Evolutionary conservation across 768 basidiomycete genomes (phyloP).

Genomic region (Tulasnella sp.): DNA sequence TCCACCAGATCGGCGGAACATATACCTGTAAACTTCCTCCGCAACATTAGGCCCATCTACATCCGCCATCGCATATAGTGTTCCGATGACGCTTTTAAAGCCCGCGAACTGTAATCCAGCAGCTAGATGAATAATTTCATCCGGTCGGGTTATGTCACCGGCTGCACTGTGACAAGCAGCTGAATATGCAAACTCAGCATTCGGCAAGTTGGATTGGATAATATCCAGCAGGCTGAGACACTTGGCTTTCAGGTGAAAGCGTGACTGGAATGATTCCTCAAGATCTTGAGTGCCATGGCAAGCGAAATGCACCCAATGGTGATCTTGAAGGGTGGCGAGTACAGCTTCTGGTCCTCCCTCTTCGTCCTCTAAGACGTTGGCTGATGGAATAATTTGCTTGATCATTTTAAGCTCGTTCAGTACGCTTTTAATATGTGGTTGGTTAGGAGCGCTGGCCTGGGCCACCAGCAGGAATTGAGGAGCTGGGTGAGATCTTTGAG

Average conservation of each 20-base stretch:
- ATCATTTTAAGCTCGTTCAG: background rate
- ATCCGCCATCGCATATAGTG: background rate
- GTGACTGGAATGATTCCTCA: background rate
- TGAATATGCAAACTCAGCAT: background rate
- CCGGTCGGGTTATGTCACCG: background rate
- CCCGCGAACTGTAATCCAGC: background rate
- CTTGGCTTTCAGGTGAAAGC: background rate
- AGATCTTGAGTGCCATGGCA: conserved; percentile 6
- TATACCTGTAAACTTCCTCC: background rate
- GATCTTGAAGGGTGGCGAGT: background rate
- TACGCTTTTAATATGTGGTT: background rate
- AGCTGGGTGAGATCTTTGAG: background rate
- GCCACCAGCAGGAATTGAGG: background rate
- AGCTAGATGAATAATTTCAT: background rate
- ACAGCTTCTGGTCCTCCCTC: background rate
- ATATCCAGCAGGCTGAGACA: conserved; percentile 1
- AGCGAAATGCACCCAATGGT: conserved; percentile 3
- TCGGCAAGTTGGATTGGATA: background rate
- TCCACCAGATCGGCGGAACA: background rate
- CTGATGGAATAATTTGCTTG: background rate
- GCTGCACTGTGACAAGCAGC: background rate
- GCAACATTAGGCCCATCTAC: background rate
- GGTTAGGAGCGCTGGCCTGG: background rate
- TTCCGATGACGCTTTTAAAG: background rate
- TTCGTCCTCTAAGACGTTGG: background rate